Evolutionary conservation across 306 rosid genomes (phyloP), one percentile per base, ranked within the genome.

Genomic region (Malus sieversii): DNA sequence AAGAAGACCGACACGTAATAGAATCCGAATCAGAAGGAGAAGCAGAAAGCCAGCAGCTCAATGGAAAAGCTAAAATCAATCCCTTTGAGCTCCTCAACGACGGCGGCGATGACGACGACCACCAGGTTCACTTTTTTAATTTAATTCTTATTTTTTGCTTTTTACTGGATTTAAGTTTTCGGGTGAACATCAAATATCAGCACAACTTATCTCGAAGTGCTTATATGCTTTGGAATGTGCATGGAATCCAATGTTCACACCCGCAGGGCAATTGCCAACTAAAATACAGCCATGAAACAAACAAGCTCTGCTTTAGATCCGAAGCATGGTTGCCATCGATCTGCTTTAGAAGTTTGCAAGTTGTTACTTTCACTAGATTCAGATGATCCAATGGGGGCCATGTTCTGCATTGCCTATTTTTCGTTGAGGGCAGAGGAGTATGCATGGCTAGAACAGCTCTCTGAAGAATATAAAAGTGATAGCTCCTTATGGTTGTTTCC

Each of bases 111-210:
- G 33, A 1, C 29, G 70, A 25, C 35, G 91, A 80, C 38, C 80
- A 64, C 14, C 88, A 87, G 98, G 98, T 92, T 81, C 68, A 8
- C 10, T 12, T 9, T 38, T 23, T 3, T 10, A 69, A 55, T 1
- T 14, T 30, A 22, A 5, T 8, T 16, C 4, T 32, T 3, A 32
- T 32, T 32, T 29, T 25, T n/a, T 13, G 16, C 45, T 42, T 40
- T 3, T 73, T 25, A 27, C 4, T 35, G 55, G 29, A 46, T 7
- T 58, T 42, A n/a, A 87, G 83, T 91, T 95, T 79, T 85, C 77
- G 64, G 97, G 99, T 76, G 99, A 95, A 76, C 97, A 89, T 71
- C 97, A 90, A 81, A 89, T 86, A 96, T 87, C 97, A n/a, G 93
- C 97, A 53, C 97, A 95, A 79, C 77, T 93, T 75, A 77, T 87